Evolutionary conservation across 805 yeast species (phyloP).

Genomic region (Pichia pseudocactophila): DNA sequence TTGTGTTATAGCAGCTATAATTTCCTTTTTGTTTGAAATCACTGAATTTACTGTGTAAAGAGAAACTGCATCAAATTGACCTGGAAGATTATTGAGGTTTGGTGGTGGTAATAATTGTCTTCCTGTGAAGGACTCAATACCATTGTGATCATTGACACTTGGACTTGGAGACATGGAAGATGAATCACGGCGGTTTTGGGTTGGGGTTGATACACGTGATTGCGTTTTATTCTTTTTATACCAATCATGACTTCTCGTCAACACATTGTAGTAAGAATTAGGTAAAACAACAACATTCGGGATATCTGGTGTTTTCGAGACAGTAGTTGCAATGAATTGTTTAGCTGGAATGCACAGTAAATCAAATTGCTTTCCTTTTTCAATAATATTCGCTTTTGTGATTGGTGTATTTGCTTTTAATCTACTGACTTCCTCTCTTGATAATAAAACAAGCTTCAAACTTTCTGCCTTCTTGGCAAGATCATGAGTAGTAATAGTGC

Average conservation of each 20-base stretch:
- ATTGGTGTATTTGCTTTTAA: conserved; percentile 12
- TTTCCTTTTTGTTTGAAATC: conserved; percentile 60
- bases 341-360: conserved; percentile 47
- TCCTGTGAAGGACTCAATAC: conserved; percentile 8
- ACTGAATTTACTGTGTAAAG: conserved; percentile 41
- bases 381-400: conserved; percentile 23
- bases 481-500: conserved; percentile 26
- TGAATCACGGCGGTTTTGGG: neutral
- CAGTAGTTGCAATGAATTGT: conserved; percentile 57
- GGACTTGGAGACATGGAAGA: conserved; percentile 1
- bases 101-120: neutral
- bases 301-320: conserved; percentile 44
- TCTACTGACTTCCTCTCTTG: conserved; percentile 19
- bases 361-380: conserved; percentile 38
- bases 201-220: neutral
- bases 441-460: conserved; percentile 30
- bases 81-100: neutral
- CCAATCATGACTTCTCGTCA: conserved; percentile 36
- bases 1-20: conserved; percentile 82
- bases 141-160: conserved; percentile 10
- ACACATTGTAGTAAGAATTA: conserved; percentile 49
- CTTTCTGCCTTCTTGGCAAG: conserved; percentile 32
- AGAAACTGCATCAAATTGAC: conserved; percentile 14
- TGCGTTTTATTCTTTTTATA: conserved; percentile 18
- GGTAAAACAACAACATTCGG: conserved; percentile 57